Evolutionary conservation across 2,329 filamentous ascomycete genomes (phyloP), one percentile per base, ranked within the genome.

Genomic region (Sporothrix pseudoabietina): DNA sequence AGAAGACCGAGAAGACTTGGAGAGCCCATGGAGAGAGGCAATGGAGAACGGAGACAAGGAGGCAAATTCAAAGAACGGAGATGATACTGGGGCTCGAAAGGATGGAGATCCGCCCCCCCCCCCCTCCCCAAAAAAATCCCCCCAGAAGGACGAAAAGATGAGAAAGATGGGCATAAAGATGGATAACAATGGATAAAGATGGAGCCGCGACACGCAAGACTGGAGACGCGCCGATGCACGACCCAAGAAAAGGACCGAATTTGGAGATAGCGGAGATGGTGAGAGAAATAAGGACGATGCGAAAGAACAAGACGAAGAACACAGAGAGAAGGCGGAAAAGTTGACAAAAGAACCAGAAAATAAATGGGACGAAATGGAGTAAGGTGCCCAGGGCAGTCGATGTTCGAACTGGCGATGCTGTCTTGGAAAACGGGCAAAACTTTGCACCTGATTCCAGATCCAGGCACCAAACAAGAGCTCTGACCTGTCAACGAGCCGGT

Each of bases 231-330:
- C 41, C 63, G 63, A 30, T 49, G 63, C 63, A 66, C 57, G 35
- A 44, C 22, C 41, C 35, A 22, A 49, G 63, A 68, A 68, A 49
- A 30, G 63, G 63, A 68, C 63, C 63, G 63, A 68, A 49, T 68
- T 39, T 68, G 41, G 63, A 65, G 59, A 68, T 49, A 14, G 22
- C 30, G 39, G 39, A 49, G 41, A 44, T 30, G 61, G 22, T 19
- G 22, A 57, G 19, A n/a, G 7, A 57, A 26, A 57, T 30, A 65
- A 22, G 14, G 9, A 35, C 9, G n/a, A 35, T 30, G 30, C 55
- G 14, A 35, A 35, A n/a, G 14, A 35, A 59, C 26, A 8, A 2
- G 6, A 19, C 4, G 26, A 26, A 30, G 10, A 22, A 59, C 8
- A 35, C 19, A 26, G 5, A 26, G 55, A 59, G 26, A 19, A 47